phyloP scores from a whole-genome alignment of 73 alveolate genomes.

The Paramecium sexaurelia region DNA sequence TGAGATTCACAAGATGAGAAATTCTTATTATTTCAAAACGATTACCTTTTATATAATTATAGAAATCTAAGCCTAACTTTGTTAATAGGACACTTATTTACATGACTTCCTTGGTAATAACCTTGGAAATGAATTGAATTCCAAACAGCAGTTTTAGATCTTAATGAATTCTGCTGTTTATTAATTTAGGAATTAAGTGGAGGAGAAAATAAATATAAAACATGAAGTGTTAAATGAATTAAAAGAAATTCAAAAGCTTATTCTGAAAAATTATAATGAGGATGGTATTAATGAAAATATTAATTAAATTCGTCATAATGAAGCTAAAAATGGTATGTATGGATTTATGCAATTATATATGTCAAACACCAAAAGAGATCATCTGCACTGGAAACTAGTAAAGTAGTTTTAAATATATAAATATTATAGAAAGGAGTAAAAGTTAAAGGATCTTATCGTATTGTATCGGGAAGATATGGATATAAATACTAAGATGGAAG shows the following conservation, averaged over 20 bases:
- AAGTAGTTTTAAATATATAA: not conserved
- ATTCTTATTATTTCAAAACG: not conserved
- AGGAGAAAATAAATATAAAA: not conserved
- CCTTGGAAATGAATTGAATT: not conserved
- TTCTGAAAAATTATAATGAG: not conserved
- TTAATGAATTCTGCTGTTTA: not conserved
- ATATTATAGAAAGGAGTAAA: not conserved
- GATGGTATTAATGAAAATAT: not conserved
- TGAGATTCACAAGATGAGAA: not conserved
- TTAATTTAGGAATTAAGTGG: not conserved
- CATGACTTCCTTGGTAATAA: not conserved
- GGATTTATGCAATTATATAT: conserved; percentile 2
- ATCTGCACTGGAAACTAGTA: not conserved
- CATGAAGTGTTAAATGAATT: not conserved
- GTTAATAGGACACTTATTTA: not conserved
- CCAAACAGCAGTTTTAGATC: not conserved
- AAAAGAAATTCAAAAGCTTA: not conserved
- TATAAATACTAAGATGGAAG: conserved; percentile 9
- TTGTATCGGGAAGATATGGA: conserved; percentile 21
- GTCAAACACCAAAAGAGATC: not conserved
- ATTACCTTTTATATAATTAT: not conserved
- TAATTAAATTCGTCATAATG: not conserved
- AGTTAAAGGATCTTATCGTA: not conserved
- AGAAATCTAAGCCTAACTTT: not conserved
- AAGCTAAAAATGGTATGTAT: not conserved